Evolutionary conservation across 768 basidiomycete species (phyloP).

Genomic region (Kwoniella dendrophila): DNA sequence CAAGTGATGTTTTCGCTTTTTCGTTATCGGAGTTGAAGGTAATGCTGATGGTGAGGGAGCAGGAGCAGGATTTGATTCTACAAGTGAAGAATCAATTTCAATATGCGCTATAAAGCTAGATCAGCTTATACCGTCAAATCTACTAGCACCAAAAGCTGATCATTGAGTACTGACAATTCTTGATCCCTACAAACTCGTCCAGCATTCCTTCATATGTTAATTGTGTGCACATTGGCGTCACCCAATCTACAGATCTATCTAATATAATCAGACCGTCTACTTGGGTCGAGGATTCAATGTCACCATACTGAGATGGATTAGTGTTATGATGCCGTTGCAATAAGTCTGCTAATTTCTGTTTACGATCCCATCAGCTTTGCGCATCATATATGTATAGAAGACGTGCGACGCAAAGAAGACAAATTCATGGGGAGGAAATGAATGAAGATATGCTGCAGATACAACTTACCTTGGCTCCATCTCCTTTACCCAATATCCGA

Average conservation of each 20-base stretch:
- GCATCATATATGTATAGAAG: not conserved
- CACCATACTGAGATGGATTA: slow-evolving; percentile 36
- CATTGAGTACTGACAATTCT: slow-evolving; percentile 69
- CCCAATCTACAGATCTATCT: slow-evolving; percentile 90
- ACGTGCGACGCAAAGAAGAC: not conserved
- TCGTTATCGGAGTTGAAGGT: slow-evolving; percentile 57
- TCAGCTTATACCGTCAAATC: slow-evolving; percentile 7
- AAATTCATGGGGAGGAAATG: not conserved
- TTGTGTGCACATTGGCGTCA: slow-evolving; percentile 92
- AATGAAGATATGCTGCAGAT: not conserved
- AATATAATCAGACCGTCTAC: slow-evolving; percentile 86
- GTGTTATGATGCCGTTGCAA: slow-evolving; percentile 62
- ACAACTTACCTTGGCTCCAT: slow-evolving; percentile 61
- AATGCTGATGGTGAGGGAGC: slow-evolving; percentile 30
- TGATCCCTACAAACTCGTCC: slow-evolving; percentile 87
- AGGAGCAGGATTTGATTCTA: slow-evolving; percentile 41
- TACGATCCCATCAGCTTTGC: not conserved
- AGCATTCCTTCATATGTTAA: slow-evolving; percentile 94
- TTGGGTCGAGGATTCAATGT: slow-evolving; percentile 48
- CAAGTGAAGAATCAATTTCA: slow-evolving; percentile 56
- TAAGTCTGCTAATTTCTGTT: slow-evolving; percentile 74
- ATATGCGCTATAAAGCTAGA: slow-evolving; percentile 53
- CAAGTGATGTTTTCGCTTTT: slow-evolving; percentile 86
- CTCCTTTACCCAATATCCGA: slow-evolving; percentile 88
- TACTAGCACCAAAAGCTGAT: not conserved